phyloP scores from a whole-genome alignment of 2,329 filamentous ascomycete species.

The Leptosphaerulina australis region DNA sequence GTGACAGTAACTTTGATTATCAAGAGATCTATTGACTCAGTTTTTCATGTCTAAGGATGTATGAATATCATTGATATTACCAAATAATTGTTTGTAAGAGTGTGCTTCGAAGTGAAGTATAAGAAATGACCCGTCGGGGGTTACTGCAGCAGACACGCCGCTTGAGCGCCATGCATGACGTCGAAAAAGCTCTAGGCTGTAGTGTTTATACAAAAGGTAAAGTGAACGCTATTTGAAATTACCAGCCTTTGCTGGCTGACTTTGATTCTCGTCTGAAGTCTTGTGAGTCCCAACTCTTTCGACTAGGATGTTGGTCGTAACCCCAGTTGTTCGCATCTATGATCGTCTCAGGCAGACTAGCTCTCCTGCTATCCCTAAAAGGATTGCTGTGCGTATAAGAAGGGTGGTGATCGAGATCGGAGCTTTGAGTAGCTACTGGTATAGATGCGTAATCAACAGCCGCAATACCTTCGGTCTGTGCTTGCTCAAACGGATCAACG shows the following conservation, averaged over 20 bases:
- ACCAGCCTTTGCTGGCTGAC: not conserved
- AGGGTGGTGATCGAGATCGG: not conserved
- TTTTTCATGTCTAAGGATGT: no score
- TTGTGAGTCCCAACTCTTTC: not conserved
- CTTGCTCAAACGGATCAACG: constrained; percentile 7
- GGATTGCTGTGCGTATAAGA: constrained; percentile 3
- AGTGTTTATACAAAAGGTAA: not conserved
- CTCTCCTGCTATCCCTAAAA: constrained; percentile 9
- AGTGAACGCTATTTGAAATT: not conserved
- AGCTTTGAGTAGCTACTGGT: not conserved
- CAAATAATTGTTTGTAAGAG: constrained; percentile 2
- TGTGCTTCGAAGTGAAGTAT: constrained; percentile 15
- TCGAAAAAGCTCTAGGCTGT: not conserved
- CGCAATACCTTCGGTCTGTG: constrained; percentile 5
- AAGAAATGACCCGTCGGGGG: not conserved
- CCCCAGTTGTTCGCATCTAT: not conserved
- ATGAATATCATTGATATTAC: constrained; percentile 1
- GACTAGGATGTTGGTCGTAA: not conserved
- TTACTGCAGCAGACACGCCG: not conserved
- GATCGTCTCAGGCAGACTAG: not conserved
- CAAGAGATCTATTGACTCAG: no score
- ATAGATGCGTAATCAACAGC: constrained; percentile 10
- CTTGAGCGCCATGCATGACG: not conserved
- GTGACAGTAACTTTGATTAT: no score
- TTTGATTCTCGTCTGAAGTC: not conserved